Conservation (phyloP, 306 rosid species). For the Lupinus albus region DNA sequence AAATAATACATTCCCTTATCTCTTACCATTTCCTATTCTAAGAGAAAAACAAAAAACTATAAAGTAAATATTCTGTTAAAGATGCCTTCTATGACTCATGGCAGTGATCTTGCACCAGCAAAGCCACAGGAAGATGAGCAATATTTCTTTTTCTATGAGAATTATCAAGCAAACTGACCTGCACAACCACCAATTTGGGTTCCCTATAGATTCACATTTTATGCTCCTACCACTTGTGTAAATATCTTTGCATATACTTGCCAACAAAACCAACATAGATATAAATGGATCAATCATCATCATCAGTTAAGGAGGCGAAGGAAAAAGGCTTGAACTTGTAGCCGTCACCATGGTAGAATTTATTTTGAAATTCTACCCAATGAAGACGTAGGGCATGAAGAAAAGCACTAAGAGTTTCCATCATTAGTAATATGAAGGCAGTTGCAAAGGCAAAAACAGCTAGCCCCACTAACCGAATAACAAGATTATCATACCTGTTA, state of each 20-base stretch:
- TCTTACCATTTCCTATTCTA: conserved; percentile 48
- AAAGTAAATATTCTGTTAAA: conserved; percentile 35
- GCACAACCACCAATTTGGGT: conserved; percentile 39
- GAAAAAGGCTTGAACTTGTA: conserved; percentile 94
- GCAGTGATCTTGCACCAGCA: conserved; percentile 40
- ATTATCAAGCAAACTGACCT: conserved; percentile 47
- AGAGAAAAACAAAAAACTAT: conserved; percentile 12
- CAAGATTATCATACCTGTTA: conserved; percentile 83
- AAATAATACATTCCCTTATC: conserved; percentile 38
- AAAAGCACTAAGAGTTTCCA: conserved; percentile 97
- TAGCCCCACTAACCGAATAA: conserved; percentile 80
- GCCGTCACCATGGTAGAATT: conserved; percentile 96
- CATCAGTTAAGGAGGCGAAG: conserved; percentile 71
- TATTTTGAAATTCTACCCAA: conserved; percentile 97
- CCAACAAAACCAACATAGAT: conserved; percentile 35
- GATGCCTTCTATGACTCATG: conserved; percentile 37
- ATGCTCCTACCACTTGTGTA: conserved; percentile 24
- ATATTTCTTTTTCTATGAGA: conserved; percentile 45
- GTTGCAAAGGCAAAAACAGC: conserved; percentile 93
- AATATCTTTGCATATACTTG: conserved; percentile 31
- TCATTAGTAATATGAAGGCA: conserved; percentile 96
- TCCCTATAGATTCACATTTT: conserved; percentile 39
- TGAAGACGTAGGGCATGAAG: conserved; percentile 99
- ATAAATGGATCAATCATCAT: conserved; percentile 65
- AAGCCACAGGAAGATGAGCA: conserved; percentile 54